Percentiles rank a stretch among this genome's conserved stretches.
phyloP scores from a whole-genome alignment of 306 rosid genomes.

The Mimosa bimucronata region DNA sequence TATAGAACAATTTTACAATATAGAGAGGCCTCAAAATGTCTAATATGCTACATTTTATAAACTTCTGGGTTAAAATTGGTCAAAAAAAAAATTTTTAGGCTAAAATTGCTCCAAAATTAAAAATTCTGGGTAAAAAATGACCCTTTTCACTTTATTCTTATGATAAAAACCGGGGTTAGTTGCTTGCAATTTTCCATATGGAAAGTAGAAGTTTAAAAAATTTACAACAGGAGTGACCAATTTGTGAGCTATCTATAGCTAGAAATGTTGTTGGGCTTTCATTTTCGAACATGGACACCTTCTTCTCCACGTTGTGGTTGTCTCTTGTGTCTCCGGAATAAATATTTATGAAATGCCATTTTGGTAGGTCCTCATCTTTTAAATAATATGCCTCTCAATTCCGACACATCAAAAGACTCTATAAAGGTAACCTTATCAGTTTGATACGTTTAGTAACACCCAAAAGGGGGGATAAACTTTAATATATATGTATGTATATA shows the following conservation, averaged over 20 bases:
- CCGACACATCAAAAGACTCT: neutral
- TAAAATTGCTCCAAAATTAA: no score
- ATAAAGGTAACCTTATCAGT: neutral
- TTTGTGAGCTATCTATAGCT: neutral
- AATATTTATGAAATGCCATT: neutral
- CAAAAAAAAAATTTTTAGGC: no score
- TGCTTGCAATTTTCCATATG: neutral
- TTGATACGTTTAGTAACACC: neutral
- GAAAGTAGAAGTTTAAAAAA: neutral
- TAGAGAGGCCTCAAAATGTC: no score
- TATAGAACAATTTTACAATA: no score
- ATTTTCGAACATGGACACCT: slow-evolving; percentile 30
- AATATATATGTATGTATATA: no score
- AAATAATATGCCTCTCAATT: neutral
- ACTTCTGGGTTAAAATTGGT: no score
- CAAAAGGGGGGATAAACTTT: neutral
- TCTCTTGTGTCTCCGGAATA: neutral
- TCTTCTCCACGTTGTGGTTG: neutral
- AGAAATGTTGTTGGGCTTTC: slow-evolving; percentile 34
- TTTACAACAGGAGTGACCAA: neutral
- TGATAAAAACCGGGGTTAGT: no score
- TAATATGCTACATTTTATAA: no score
- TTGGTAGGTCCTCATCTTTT: neutral
- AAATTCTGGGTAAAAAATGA: no score
- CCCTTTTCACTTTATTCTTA: no score